phyloP scores from a whole-genome alignment of 2,329 filamentous ascomycete genomes.

The Chaetoscypha palmicola region DNA sequence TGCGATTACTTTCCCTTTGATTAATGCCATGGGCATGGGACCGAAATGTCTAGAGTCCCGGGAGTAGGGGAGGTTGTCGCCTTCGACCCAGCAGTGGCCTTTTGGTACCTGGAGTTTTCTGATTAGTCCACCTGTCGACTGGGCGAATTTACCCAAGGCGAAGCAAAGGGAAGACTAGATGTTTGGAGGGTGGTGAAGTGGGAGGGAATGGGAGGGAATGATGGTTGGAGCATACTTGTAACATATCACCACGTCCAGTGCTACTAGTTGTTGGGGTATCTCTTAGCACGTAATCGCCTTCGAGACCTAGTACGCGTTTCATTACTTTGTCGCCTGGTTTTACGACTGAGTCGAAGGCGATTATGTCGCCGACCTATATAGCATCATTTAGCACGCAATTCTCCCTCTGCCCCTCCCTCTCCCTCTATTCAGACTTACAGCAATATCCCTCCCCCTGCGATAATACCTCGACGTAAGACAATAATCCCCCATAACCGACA shows the following conservation, averaged over 20 bases:
- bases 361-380: slow-evolving; percentile 74
- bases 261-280: slow-evolving; percentile 46
- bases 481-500: slow-evolving; percentile 59
- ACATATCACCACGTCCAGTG: slow-evolving; percentile 39
- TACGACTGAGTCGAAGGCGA: slow-evolving; percentile 70
- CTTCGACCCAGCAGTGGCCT: slow-evolving; percentile 86
- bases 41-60: slow-evolving; percentile 83
- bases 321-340: slow-evolving; percentile 53
- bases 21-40: slow-evolving; percentile 74
- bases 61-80: slow-evolving; percentile 80
- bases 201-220: neutral
- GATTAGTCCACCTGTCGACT: slow-evolving; percentile 2
- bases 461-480: slow-evolving; percentile 62
- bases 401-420: too few relatives aligned
- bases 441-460: slow-evolving; percentile 58
- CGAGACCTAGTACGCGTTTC: slow-evolving; percentile 52
- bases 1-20: slow-evolving; percentile 74
- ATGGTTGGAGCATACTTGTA: slow-evolving; percentile 49
- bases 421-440: too few relatives aligned
- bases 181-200: too few relatives aligned
- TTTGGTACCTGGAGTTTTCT: slow-evolving; percentile 63
- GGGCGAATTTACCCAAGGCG: too few relatives aligned
- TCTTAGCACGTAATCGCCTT: slow-evolving; percentile 62
- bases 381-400: too few relatives aligned
- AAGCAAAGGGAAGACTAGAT: too few relatives aligned